Percentiles rank a stretch among this genome's conserved stretches.
Conservation (phyloP, 225 moss, liverwort and hornwort genomes). For the Antitrichia curtipendula region DNA sequence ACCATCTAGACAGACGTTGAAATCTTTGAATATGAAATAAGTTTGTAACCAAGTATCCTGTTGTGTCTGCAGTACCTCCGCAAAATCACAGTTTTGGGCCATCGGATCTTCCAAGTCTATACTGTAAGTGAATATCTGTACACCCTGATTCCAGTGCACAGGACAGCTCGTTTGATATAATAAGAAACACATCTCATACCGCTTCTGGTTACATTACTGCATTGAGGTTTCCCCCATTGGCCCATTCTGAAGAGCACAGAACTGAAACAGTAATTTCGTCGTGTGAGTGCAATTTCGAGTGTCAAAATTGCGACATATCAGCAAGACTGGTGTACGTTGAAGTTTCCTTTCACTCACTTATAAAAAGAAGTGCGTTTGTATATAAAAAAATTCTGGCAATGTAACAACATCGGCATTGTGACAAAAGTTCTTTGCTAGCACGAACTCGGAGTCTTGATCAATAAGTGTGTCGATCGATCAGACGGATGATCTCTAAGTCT, state of each 20-base stretch:
- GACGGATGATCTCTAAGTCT: too few species aligned
- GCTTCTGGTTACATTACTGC: background rate
- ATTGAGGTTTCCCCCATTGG: background rate
- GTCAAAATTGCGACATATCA: background rate
- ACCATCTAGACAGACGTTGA: background rate
- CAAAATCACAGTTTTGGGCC: conserved; percentile 58
- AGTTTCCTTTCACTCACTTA: background rate
- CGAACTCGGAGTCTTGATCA: background rate
- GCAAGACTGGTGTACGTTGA: background rate
- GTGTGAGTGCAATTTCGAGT: background rate
- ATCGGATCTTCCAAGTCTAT: conserved; percentile 73
- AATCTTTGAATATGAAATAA: background rate
- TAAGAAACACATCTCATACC: background rate
- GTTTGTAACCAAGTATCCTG: background rate
- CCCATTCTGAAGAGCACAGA: background rate
- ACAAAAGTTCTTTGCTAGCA: background rate
- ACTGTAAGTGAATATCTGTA: conserved; percentile 32
- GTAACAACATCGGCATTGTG: background rate
- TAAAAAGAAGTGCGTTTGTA: background rate
- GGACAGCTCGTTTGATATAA: background rate
- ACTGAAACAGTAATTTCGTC: background rate
- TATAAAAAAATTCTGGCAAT: background rate
- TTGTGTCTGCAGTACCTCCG: conserved; percentile 68
- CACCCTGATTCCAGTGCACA: background rate
- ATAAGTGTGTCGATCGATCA: background rate